These are phyloP conservation scores for Achaetomium macrosporum DNA, from an alignment of 2,329 filamentous ascomycete genomes.

Conservation along the genomic window DNA sequence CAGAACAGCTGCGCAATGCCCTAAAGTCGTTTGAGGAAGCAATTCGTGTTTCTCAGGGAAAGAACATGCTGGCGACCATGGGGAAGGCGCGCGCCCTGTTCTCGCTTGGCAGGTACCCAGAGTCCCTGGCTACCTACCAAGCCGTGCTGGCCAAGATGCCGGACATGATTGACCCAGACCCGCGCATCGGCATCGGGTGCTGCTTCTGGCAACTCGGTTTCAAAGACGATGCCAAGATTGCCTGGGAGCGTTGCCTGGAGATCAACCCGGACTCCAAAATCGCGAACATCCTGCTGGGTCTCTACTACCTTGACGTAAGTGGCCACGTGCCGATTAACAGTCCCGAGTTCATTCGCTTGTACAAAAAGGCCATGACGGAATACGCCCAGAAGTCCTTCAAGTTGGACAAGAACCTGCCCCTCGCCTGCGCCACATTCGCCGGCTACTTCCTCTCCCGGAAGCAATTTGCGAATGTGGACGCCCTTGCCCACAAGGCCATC, in stretches of 20 bases:
- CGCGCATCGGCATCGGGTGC: conserved; percentile 90
- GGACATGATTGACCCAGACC: conserved; percentile 84
- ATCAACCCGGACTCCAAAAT: conserved; percentile 79
- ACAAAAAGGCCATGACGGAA: conserved; percentile 90
- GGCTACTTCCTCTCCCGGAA: conserved; percentile 84
- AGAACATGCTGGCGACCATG: conserved; percentile 87
- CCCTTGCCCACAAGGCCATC: conserved; percentile 85
- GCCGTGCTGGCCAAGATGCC: conserved; percentile 81
- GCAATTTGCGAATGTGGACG: conserved; percentile 73
- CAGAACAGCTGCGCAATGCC: conserved; percentile 76
- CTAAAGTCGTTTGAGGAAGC: conserved; percentile 95
- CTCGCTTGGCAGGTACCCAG: conserved; percentile 77
- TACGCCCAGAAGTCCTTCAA: conserved; percentile 94
- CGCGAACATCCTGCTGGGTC: conserved; percentile 80
- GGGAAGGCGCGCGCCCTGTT: conserved; percentile 84
- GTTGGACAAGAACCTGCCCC: conserved; percentile 80
- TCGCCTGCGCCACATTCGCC: conserved; percentile 87
- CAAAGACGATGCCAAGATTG: conserved; percentile 83
- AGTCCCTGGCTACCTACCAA: conserved; percentile 81
- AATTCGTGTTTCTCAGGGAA: conserved; percentile 72
- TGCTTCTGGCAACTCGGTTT: conserved; percentile 96
- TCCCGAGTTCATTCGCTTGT: conserved; percentile 75
- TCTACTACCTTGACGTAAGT: conserved; percentile 85
- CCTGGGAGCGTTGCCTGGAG: conserved; percentile 84
- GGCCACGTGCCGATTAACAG: conserved; percentile 77